Percentiles rank a stretch among this genome's conserved stretches.
Evolutionary conservation across 2,329 filamentous ascomycete species (phyloP).

Genomic region (Microascus cirrosus): DNA sequence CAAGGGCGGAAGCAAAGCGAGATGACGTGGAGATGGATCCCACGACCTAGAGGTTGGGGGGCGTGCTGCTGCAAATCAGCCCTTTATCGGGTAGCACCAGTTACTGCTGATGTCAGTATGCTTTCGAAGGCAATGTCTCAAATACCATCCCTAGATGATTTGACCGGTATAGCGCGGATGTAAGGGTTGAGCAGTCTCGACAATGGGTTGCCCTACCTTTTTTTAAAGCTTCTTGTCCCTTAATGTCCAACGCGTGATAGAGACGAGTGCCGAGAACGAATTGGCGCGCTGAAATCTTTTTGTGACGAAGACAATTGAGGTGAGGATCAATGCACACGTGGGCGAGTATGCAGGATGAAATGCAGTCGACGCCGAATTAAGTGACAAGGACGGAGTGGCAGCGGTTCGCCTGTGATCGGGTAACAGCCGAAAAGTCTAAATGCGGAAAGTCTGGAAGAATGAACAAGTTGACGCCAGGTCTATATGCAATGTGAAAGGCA

Average conservation of each 20-base stretch:
- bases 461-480: constrained; percentile 3
- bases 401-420: background rate
- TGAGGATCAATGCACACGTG: constrained; percentile 1
- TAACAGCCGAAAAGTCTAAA: background rate
- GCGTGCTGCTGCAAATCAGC: background rate
- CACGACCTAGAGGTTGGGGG: background rate
- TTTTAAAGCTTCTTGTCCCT: background rate
- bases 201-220: background rate
- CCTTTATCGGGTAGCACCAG: background rate
- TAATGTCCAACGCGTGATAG: background rate
- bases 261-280: background rate
- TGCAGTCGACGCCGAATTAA: constrained; percentile 3
- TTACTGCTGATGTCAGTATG: background rate
- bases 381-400: constrained; percentile 1
- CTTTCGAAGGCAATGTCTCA: background rate
- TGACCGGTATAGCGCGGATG: background rate
- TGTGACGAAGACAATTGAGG: background rate
- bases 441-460: background rate
- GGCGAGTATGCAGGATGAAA: background rate
- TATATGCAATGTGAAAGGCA: background rate
- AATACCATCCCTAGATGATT: background rate
- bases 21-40: background rate
- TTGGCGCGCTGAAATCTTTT: background rate
- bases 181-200: background rate
- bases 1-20: background rate